phyloP scores from a whole-genome alignment of 2,329 filamentous ascomycete genomes.

The Stylonectria norvegica region DNA sequence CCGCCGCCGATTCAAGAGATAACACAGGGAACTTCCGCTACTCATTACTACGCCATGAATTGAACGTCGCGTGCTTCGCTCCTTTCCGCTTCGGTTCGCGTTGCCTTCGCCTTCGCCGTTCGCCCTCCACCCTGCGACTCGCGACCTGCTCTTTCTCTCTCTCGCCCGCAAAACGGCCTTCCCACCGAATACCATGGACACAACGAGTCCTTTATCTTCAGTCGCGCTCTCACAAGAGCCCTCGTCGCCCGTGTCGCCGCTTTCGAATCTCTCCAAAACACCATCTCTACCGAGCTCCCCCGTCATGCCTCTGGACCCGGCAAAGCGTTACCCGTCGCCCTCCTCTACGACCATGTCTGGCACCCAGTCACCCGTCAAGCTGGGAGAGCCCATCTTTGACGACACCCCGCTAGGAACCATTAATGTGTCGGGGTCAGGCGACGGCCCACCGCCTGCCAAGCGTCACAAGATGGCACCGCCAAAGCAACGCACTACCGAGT shows the following conservation, averaged over 20 bases:
- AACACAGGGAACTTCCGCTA: background rate
- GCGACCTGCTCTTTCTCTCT: conserved; percentile 9
- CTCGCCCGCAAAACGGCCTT: conserved; percentile 7
- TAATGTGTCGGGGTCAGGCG: conserved; percentile 27
- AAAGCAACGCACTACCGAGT: conserved; percentile 71
- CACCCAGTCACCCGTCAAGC: conserved; percentile 49
- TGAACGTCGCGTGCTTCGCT: background rate
- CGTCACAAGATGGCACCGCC: conserved; percentile 63
- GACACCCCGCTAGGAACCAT: conserved; percentile 29
- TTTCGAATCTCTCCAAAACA: conserved; percentile 52
- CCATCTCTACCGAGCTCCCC: conserved; percentile 50
- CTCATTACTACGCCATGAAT: background rate
- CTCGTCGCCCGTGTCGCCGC: conserved; percentile 56
- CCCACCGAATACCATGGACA: conserved; percentile 21
- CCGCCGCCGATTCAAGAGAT: no score
- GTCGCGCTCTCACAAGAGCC: conserved; percentile 40
- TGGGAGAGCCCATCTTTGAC: conserved; percentile 36
- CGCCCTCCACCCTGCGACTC: conserved; percentile 4
- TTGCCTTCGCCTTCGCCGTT: conserved; percentile 1
- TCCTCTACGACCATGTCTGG: conserved; percentile 46
- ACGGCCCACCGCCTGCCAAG: conserved; percentile 69
- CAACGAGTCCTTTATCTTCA: conserved; percentile 28
- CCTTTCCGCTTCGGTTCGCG: background rate
- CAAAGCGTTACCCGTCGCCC: conserved; percentile 52
- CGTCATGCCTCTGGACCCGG: conserved; percentile 34